Base-by-base conservation (phyloP, 495 filamentous ascomycete genomes). In the Sporormia fimetaria region DNA sequence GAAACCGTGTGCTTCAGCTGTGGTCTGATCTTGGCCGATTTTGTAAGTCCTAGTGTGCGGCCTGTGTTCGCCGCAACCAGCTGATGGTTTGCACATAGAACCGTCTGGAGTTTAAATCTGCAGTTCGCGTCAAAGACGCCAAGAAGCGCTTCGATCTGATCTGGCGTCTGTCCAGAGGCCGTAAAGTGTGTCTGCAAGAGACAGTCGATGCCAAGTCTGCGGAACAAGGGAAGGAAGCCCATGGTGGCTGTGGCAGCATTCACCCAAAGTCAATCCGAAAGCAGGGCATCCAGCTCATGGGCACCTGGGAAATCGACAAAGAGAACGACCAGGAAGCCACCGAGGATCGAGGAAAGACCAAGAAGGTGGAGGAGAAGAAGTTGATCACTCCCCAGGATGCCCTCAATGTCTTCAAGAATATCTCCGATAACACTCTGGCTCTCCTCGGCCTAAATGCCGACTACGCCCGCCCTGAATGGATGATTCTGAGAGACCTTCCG, bases 1-100 rank as follows among this genome's bases (percentile, higher is more conserved):
- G 90, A 99, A 71, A 86, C 82, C 22, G 87, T 96, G 57, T 99
- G 90, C 71, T 87, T 90, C 65, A 94, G 90, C 64, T 99, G 90
- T 69, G 84, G 86, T 61, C 94, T 85, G 71, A 81, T 96, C 51
- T 71, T 90, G 63, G 76, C 83, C 57, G 86, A 94, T 71, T 80
- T 80, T 76, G 88, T 95, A 75, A 84, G 90, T 85, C 64, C n/a
- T n/a, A n/a, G n/a, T n/a, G n/a, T n/a, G n/a, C n/a, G n/a, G n/a
- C n/a, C n/a, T n/a, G n/a, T n/a, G n/a, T n/a, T n/a, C n/a, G n/a
- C n/a, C n/a, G n/a, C n/a, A n/a, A n/a, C n/a, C n/a, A n/a, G n/a
- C n/a, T n/a, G n/a, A n/a, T n/a, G n/a, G n/a, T n/a, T n/a, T n/a
- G n/a, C n/a, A n/a, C n/a, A n/a, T 61, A 98, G 90, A 77, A 70